Percentiles rank a stretch among this genome's conserved stretches.
phyloP scores from a whole-genome alignment of 179 eudicot species.

The Nepenthes alata region DNA sequence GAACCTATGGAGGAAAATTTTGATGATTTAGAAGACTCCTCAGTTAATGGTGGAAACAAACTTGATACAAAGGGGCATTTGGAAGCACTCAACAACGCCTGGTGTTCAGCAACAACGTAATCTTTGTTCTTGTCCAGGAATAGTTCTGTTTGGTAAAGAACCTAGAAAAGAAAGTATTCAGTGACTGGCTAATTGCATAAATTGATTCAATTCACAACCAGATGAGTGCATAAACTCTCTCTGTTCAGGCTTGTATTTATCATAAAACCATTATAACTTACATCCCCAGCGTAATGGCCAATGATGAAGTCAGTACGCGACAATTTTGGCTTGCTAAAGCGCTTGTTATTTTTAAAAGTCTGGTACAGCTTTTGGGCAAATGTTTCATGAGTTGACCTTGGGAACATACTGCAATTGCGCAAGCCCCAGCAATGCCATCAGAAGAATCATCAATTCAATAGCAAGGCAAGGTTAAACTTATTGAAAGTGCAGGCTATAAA shows the following conservation, averaged over 20 bases:
- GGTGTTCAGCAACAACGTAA: conserved; percentile 91
- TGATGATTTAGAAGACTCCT: conserved; percentile 84
- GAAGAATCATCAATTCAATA: conserved; percentile 1
- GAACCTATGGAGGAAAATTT: conserved; percentile 93
- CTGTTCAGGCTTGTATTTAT: not conserved
- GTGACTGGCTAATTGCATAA: no score
- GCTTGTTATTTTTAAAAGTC: conserved; percentile 75
- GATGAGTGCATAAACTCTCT: not conserved
- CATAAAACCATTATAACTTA: conserved; percentile 28
- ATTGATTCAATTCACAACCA: no score
- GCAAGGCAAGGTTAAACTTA: no score
- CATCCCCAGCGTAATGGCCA: conserved; percentile 94
- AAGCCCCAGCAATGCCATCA: conserved; percentile 3
- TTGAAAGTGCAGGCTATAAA: no score
- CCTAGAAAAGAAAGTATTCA: conserved; percentile 27
- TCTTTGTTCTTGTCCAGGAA: conserved; percentile 95
- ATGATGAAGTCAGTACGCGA: conserved; percentile 90
- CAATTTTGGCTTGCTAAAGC: conserved; percentile 86
- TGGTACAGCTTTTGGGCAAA: conserved; percentile 93
- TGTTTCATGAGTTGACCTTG: conserved; percentile 96
- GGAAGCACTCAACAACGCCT: conserved; percentile 70
- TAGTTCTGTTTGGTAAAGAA: conserved; percentile 81
- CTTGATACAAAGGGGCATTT: conserved; percentile 59
- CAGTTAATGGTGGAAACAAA: conserved; percentile 59
- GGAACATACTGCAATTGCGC: conserved; percentile 62